phyloP scores from a whole-genome alignment of 176 grass and related monocot species.

The Typha latifolia region DNA sequence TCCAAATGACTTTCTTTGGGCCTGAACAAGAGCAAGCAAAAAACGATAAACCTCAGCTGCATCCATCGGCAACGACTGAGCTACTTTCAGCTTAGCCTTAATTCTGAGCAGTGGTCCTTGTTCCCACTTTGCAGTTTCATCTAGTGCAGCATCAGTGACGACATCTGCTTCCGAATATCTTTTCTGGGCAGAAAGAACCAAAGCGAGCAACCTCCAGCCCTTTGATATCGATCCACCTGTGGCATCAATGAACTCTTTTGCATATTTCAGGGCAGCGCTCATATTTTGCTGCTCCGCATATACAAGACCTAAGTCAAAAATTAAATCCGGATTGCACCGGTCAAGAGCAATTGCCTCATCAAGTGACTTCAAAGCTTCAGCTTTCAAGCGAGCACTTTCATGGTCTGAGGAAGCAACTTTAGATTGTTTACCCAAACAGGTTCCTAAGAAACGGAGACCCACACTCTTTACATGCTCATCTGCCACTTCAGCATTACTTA shows the following conservation, averaged over 20 bases:
- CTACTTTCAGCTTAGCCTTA: slow-evolving; percentile 81
- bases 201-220: slow-evolving; percentile 81
- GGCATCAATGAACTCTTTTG: slow-evolving; percentile 78
- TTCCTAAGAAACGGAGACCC: slow-evolving; percentile 63
- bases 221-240: slow-evolving; percentile 83
- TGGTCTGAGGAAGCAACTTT: slow-evolving; percentile 76
- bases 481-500: slow-evolving; percentile 31
- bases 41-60: slow-evolving; percentile 69
- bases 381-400: slow-evolving; percentile 66
- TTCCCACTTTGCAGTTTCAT: slow-evolving; percentile 94
- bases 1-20: slow-evolving; percentile 70
- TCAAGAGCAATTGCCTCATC: slow-evolving; percentile 52
- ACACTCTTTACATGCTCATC: slow-evolving; percentile 65
- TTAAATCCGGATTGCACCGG: slow-evolving; percentile 44
- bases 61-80: slow-evolving; percentile 63
- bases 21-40: slow-evolving; percentile 93
- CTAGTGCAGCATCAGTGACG: slow-evolving; percentile 86
- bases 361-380: slow-evolving; percentile 73
- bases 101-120: slow-evolving; percentile 82
- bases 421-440: slow-evolving; percentile 60
- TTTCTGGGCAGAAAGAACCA: slow-evolving; percentile 84
- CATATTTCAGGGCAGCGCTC: slow-evolving; percentile 65
- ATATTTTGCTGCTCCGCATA: slow-evolving; percentile 90
- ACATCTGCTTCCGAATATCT: slow-evolving; percentile 76
- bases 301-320: slow-evolving; percentile 73